Base-by-base conservation (phyloP, 1,284 basidiomycete species). In the Tilletia horrida region DNA sequence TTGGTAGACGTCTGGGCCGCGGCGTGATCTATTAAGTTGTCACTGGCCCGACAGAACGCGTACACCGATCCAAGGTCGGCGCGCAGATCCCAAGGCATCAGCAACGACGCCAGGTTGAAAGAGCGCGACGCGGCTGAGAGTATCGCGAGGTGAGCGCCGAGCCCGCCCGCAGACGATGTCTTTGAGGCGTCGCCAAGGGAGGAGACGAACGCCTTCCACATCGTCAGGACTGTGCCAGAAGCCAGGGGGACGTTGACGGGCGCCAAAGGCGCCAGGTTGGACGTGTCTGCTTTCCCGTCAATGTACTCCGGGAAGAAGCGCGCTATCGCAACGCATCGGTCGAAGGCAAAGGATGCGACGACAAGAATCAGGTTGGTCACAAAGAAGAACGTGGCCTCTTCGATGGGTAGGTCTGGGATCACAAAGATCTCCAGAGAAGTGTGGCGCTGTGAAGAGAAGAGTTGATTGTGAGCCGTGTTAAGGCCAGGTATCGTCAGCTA, bases 321-420 rank as follows among this genome's bases (percentile, higher is more conserved):
- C 64, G 69, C 70, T 62, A 78, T 73, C 61, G 74, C 76, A 14
- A 75, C 71, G 61, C 72, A 73, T 35, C 76, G 73, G 66, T 80
- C 77, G 62, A 80, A 78, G 3, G 77, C 71, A 66, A 76, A 76
- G 64, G 72, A 76, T 11, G 77, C 78, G 61, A 70, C 71, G 42
- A 79, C 69, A 9, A 80, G 72, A 47, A 80, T 71, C 44, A 73
- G 44, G 65, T 80, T 80, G 61, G 77, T 80, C 52, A 77, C 73
- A n/a, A 76, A 48, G 70, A 80, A 80, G 70, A 80, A 80, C 48
- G 73, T 57, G 64, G 73, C 72, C 65, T 80, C 78, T 63, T 80
- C 78, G n/a, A 80, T 67, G 3, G 77, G 78, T 45, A 80, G 65
- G 48, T 79, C 75, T 11, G 73, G 72, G 31, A 74, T 63, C 11